Conservation (phyloP, 129 eudicot genomes). For the Flaveria trinervia region DNA sequence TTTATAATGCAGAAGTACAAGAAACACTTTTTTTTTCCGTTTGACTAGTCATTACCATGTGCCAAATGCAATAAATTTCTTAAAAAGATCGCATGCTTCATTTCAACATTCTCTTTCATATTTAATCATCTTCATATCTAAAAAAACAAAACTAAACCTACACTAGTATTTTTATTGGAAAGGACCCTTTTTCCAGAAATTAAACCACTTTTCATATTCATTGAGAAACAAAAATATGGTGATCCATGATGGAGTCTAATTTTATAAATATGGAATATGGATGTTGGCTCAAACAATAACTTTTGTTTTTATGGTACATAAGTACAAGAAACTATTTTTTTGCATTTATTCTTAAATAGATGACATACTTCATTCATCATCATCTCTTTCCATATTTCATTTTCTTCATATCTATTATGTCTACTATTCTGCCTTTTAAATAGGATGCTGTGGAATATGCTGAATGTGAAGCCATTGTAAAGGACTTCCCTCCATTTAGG, state of each 20-base stretch:
- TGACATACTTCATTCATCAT: neutral
- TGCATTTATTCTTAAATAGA: too few relatives aligned
- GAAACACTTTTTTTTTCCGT: neutral
- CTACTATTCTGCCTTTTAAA: conserved; percentile 4
- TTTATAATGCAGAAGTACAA: neutral
- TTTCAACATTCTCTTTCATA: too few relatives aligned
- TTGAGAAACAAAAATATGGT: neutral
- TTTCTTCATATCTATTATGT: conserved; percentile 15
- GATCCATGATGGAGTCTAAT: neutral
- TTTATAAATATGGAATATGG: conserved; percentile 16
- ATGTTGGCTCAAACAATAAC: neutral
- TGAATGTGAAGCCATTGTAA: conserved; percentile 90
- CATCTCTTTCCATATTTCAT: conserved; percentile 3
- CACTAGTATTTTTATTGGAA: neutral
- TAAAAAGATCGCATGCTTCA: too few relatives aligned
- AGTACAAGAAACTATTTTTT: neutral
- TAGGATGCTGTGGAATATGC: conserved; percentile 98
- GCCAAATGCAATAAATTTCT: neutral
- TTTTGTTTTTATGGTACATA: neutral
- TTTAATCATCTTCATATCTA: too few relatives aligned
- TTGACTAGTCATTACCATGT: neutral
- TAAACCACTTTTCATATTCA: neutral
- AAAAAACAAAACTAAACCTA: neutral
- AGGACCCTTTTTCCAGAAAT: neutral
- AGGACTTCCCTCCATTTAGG: conserved; percentile 63